Conservation (phyloP, 208 protist genomes). For the Leishmania braziliensis region DNA sequence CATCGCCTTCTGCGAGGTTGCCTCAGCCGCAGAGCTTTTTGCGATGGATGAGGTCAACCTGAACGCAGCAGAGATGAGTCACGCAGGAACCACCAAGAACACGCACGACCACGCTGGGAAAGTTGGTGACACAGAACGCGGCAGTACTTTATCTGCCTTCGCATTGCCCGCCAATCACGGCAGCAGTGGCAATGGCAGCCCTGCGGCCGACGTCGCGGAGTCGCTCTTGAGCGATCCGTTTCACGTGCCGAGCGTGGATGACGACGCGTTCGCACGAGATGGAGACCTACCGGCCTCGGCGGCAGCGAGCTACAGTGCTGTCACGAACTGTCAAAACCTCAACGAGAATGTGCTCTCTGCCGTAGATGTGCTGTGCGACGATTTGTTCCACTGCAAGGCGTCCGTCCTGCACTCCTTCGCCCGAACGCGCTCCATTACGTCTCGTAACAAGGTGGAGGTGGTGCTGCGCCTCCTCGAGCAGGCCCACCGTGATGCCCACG, state of each 20-base stretch:
- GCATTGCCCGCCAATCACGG: neutral
- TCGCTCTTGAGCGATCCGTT: slow-evolving; percentile 30
- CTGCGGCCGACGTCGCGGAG: neutral
- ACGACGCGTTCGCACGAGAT: slow-evolving; percentile 35
- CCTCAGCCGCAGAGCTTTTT: slow-evolving; percentile 23
- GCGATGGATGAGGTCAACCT: neutral
- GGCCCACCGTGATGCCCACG: slow-evolving; percentile 77
- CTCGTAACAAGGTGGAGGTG: slow-evolving; percentile 63
- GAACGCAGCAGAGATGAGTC: neutral
- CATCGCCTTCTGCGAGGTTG: slow-evolving; percentile 24
- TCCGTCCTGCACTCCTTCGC: slow-evolving; percentile 81
- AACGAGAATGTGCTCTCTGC: slow-evolving; percentile 62
- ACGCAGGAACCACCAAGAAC: neutral
- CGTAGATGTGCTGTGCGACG: slow-evolving; percentile 88
- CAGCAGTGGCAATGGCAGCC: neutral
- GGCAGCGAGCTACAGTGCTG: neutral
- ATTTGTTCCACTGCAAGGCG: slow-evolving; percentile 87
- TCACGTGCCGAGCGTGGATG: slow-evolving; percentile 34
- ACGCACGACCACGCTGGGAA: neutral
- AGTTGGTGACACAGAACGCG: neutral
- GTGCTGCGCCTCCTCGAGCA: slow-evolving; percentile 78
- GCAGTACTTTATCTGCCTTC: neutral
- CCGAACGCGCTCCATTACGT: slow-evolving; percentile 55
- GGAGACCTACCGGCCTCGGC: slow-evolving; percentile 21
- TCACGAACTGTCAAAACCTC: slow-evolving; percentile 3